Percentiles rank a stretch among this genome's conserved stretches.
These are phyloP conservation scores for Raphanus raphanistrum DNA, from an alignment of 345 rosid genomes.

Conservation along the genomic window DNA sequence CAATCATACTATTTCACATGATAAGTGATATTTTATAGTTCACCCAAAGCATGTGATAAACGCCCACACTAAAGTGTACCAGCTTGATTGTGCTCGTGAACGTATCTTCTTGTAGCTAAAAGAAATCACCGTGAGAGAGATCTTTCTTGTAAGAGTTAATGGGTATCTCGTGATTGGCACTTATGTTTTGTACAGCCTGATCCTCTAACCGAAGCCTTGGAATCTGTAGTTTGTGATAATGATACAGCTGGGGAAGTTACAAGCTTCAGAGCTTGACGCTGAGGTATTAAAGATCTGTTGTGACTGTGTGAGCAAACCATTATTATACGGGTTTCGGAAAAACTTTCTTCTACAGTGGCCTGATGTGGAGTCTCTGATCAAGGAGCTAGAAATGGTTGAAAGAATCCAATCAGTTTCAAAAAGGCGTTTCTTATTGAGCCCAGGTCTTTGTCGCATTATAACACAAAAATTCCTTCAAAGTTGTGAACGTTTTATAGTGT, in stretches of 20 bases:
- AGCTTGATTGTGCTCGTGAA: conserved; percentile 72
- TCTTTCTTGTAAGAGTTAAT: too few species aligned
- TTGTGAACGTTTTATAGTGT: neutral
- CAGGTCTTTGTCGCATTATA: conserved; percentile 67
- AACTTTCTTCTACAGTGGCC: conserved; percentile 45
- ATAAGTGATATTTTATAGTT: too few species aligned
- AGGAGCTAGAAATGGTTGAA: conserved; percentile 71
- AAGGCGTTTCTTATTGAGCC: conserved; percentile 88
- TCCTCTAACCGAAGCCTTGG: conserved; percentile 75
- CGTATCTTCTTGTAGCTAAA: conserved; percentile 84
- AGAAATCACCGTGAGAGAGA: conserved; percentile 62
- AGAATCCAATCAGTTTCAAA: conserved; percentile 76
- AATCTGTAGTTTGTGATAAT: conserved; percentile 65
- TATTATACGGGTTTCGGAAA: neutral
- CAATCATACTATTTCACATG: too few species aligned
- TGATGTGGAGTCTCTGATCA: conserved; percentile 40
- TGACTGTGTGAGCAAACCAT: neutral
- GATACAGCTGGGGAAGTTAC: conserved; percentile 55
- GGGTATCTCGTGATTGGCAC: too few species aligned
- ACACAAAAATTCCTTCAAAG: neutral
- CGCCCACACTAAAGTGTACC: conserved; percentile 57
- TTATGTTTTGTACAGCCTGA: conserved; percentile 58
- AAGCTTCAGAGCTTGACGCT: conserved; percentile 66
- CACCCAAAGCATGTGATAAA: too few species aligned
- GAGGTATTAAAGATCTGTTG: conserved; percentile 49